Evolutionary conservation across 1,284 basidiomycete species (phyloP).

Genomic region (Leccinum subrobustum): DNA sequence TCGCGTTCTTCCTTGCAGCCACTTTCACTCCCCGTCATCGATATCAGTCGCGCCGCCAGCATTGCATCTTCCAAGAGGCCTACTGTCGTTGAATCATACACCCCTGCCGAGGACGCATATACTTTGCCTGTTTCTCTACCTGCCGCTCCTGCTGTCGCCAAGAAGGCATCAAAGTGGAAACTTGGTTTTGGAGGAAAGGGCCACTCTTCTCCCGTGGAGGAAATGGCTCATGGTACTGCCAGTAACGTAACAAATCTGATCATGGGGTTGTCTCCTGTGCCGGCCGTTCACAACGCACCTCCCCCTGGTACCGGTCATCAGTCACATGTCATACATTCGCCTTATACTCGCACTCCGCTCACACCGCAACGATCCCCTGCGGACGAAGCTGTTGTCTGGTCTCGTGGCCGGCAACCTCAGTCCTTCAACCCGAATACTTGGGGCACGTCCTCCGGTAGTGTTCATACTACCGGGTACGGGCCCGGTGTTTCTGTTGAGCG

Average conservation of each 20-base stretch:
- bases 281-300: conserved; percentile 14
- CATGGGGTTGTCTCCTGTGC: conserved; percentile 46
- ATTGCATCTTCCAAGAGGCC: conserved; percentile 24
- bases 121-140: conserved; percentile 9
- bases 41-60: conserved; percentile 28
- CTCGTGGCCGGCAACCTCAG: conserved; percentile 33
- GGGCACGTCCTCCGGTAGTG: conserved; percentile 14
- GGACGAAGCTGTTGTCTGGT: conserved; percentile 33
- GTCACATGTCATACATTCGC: conserved; percentile 23
- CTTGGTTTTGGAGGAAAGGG: conserved; percentile 61
- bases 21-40: conserved; percentile 19
- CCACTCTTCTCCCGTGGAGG: conserved; percentile 49
- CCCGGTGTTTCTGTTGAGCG: conserved; percentile 21
- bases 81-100: conserved; percentile 10
- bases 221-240: conserved; percentile 47
- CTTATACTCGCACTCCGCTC: conserved; percentile 30
- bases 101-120: conserved; percentile 4
- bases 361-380: conserved; percentile 39
- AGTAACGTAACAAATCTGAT: conserved; percentile 69
- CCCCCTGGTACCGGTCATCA: conserved; percentile 19
- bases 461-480: conserved; percentile 13
- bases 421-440: conserved; percentile 19
- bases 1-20: conserved; percentile 28
- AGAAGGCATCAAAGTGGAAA: conserved; percentile 82
- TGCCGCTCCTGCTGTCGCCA: conserved; percentile 31